Evolutionary conservation across 129 eudicot genomes (phyloP).

Genomic region (Ambrosia artemisiifolia): DNA sequence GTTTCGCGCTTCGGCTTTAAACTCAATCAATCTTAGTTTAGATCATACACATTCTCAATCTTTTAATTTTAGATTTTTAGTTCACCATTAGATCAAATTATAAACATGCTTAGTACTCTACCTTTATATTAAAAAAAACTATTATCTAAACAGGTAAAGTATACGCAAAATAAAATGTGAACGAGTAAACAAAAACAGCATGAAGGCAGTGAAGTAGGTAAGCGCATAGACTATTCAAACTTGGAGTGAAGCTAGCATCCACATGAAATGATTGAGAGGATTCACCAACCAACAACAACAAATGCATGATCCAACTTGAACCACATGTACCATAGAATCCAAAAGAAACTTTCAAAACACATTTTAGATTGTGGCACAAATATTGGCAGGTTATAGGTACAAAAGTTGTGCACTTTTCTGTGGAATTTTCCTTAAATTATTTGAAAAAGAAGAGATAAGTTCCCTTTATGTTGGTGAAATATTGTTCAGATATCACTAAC

Average conservation of each 20-base stretch:
- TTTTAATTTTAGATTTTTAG: too few relatives aligned
- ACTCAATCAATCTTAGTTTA: too few relatives aligned
- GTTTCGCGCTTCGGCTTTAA: too few relatives aligned
- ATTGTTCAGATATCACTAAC: conserved; percentile 34
- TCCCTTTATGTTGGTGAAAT: conserved; percentile 41
- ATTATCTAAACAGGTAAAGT: too few relatives aligned
- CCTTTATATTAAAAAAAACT: too few relatives aligned
- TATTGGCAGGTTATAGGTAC: conserved; percentile 32
- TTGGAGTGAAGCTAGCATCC: conserved; percentile 25
- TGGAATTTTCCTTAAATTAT: neutral
- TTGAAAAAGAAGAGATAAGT: conserved; percentile 3
- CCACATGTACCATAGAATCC: conserved; percentile 31
- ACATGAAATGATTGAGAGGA: conserved; percentile 43
- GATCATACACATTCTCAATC: too few relatives aligned
- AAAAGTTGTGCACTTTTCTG: conserved; percentile 18
- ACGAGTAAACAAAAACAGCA: conserved; percentile 17
- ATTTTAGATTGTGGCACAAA: conserved; percentile 13
- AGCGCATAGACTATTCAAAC: conserved; percentile 34
- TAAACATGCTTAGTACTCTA: too few relatives aligned
- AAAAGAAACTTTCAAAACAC: conserved; percentile 41
- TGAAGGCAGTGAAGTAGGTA: conserved; percentile 29
- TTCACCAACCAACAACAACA: conserved; percentile 52
- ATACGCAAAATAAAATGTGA: neutral
- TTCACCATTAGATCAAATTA: too few relatives aligned
- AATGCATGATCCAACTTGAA: conserved; percentile 49